phyloP scores from a whole-genome alignment of 257 asterid species.

The Nicotiana tabacum region DNA sequence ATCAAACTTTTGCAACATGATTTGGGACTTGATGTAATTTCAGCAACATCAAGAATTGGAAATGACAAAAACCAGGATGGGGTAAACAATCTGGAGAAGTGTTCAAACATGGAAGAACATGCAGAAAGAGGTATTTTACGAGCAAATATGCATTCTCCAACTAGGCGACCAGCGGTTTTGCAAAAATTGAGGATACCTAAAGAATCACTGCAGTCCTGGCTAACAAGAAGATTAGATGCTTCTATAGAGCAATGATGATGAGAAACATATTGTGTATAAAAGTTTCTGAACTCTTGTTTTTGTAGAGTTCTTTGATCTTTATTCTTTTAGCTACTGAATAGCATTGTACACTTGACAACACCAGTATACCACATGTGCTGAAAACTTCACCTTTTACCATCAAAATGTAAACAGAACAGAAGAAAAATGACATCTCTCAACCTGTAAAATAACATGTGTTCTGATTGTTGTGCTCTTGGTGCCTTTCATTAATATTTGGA shows the following conservation, averaged over 20 bases:
- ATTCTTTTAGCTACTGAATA: conserved; percentile 6
- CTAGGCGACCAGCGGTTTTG: conserved; percentile 68
- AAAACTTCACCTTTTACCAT: background rate
- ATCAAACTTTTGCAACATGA: conserved; percentile 55
- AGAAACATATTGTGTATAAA: background rate
- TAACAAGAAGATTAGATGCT: conserved; percentile 36
- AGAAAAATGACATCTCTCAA: background rate
- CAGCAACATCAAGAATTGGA: conserved; percentile 27
- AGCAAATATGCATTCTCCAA: conserved; percentile 33
- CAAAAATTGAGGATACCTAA: conserved; percentile 58
- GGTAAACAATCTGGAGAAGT: conserved; percentile 14
- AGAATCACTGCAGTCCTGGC: conserved; percentile 63
- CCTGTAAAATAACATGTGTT: background rate
- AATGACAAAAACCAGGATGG: conserved; percentile 15
- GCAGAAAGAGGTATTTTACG: conserved; percentile 17
- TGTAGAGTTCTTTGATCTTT: conserved; percentile 28
- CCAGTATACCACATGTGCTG: background rate
- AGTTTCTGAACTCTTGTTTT: background rate
- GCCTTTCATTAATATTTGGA: background rate
- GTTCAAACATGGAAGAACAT: conserved; percentile 23
- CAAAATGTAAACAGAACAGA: background rate
- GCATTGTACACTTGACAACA: background rate
- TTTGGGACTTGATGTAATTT: conserved; percentile 66
- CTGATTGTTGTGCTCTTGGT: background rate
- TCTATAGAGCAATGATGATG: conserved; percentile 5